These are phyloP conservation scores for Tetrapisispora pingtungensis DNA, from an alignment of 805 yeast genomes.

Conservation along the genomic window DNA sequence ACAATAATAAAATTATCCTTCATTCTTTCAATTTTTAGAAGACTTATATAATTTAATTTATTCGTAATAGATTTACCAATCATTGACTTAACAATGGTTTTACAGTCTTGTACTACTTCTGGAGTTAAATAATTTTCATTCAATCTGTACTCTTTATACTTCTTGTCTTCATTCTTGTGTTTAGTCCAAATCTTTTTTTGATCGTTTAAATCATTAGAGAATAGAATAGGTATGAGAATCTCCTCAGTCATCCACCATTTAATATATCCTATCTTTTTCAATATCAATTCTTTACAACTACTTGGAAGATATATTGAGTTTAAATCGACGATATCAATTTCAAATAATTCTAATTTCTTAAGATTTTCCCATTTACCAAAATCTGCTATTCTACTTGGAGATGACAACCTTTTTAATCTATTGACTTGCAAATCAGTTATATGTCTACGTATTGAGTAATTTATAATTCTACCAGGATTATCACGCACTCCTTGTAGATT, in stretches of 20 bases:
- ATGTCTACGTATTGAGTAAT: slow-evolving; percentile 16
- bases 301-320: slow-evolving; percentile 19
- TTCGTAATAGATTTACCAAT: background rate
- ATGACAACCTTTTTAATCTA: slow-evolving; percentile 9
- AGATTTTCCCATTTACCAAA: slow-evolving; percentile 25
- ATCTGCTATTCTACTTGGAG: slow-evolving; percentile 14
- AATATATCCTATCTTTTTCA: slow-evolving; percentile 8
- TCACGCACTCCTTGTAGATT: slow-evolving; percentile 26
- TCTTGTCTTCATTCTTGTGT: background rate
- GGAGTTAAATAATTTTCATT: background rate
- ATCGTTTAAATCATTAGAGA: background rate
- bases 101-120: background rate
- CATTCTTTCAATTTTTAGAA: slow-evolving; percentile 8
- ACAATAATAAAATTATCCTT: slow-evolving; percentile 8
- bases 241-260: slow-evolving; percentile 23
- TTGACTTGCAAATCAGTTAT: slow-evolving; percentile 11
- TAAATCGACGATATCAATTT: slow-evolving; percentile 16
- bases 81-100: background rate
- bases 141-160: background rate
- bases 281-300: slow-evolving; percentile 12
- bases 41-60: slow-evolving; percentile 10
- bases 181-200: slow-evolving; percentile 3
- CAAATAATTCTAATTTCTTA: slow-evolving; percentile 9
- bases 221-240: background rate
- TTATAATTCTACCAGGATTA: slow-evolving; percentile 22